A percentile compares a stretch with the other conserved stretches of the same genome.
These are phyloP conservation scores for Cryptosporidium felis DNA, from an alignment of 169 alveolate genomes.

Conservation along the genomic window DNA sequence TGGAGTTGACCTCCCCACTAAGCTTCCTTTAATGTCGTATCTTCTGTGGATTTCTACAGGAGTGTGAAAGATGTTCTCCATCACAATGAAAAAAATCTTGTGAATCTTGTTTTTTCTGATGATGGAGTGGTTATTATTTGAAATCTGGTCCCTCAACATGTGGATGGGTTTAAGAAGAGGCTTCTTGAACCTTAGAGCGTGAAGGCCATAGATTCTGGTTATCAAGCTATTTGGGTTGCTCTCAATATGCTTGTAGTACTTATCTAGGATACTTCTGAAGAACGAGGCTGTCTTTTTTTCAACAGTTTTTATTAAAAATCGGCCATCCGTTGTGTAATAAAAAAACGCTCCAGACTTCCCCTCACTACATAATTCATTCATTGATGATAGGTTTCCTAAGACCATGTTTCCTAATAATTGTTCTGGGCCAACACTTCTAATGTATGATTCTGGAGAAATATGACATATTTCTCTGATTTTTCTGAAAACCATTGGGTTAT, in stretches of 20 bases:
- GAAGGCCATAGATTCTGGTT: conserved; percentile 89
- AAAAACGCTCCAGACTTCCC: conserved; percentile 96
- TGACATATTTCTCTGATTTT: conserved; percentile 89
- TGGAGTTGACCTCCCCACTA: conserved; percentile 87
- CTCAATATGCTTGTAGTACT: conserved; percentile 75
- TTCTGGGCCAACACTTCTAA: conserved; percentile 96
- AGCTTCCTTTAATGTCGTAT: conserved; percentile 91
- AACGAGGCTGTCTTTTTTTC: conserved; percentile 74
- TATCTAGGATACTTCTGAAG: conserved; percentile 73
- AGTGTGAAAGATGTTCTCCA: conserved; percentile 95
- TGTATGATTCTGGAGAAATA: conserved; percentile 88
- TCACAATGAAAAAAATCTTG: conserved; percentile 92
- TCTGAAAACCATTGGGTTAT: conserved; percentile 94
- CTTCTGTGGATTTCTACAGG: conserved; percentile 88
- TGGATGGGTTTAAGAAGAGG: conserved; percentile 30
- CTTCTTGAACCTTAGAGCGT: conserved; percentile 86
- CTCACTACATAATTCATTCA: conserved; percentile 92
- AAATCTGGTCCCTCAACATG: neutral
- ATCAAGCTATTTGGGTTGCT: conserved; percentile 81
- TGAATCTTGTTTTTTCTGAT: conserved; percentile 72
- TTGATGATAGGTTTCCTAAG: conserved; percentile 93
- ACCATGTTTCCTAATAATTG: conserved; percentile 92
- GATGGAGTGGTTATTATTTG: neutral
- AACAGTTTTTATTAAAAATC: conserved; percentile 79
- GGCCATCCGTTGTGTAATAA: conserved; percentile 92